A percentile compares a stretch with the other conserved stretches of the same genome.
phyloP scores from a whole-genome alignment of 2,329 filamentous ascomycete genomes.

The Aspergillus sergii region DNA sequence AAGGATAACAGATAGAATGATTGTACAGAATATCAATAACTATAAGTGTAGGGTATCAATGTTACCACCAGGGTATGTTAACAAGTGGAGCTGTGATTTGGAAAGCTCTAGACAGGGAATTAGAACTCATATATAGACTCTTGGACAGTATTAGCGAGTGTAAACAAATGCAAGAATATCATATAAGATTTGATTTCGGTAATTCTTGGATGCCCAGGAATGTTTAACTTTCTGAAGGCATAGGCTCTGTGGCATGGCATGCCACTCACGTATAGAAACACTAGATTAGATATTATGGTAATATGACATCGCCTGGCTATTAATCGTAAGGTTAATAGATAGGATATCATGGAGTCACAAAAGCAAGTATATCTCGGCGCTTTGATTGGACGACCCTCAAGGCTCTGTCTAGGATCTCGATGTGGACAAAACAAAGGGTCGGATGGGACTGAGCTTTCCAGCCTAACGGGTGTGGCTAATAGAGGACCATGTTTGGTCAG shows the following conservation, averaged over 20 bases:
- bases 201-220: background rate
- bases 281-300: constrained; percentile 13
- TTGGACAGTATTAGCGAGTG: background rate
- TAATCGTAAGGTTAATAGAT: background rate
- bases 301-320: constrained; percentile 11
- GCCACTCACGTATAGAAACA: constrained; percentile 3
- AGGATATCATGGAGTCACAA: background rate
- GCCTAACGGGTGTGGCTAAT: background rate
- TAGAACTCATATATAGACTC: constrained; percentile 6
- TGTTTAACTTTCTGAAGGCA: constrained; percentile 17
- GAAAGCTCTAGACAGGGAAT: background rate
- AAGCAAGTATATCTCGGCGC: constrained; percentile 16
- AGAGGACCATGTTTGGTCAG: background rate
- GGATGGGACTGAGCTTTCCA: background rate
- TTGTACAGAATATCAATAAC: background rate
- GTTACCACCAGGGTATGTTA: constrained; percentile 1
- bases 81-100: background rate
- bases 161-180: background rate
- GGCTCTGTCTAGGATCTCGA: background rate
- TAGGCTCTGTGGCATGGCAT: constrained; percentile 1
- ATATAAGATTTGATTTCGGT: background rate
- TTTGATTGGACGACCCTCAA: constrained; percentile 20
- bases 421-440: background rate
- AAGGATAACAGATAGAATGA: background rate
- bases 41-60: background rate